Evolutionary conservation across 2,329 filamentous ascomycete species (phyloP), one percentile per base, ranked within the genome.

Genomic region (Ophiostoma pallidulum): DNA sequence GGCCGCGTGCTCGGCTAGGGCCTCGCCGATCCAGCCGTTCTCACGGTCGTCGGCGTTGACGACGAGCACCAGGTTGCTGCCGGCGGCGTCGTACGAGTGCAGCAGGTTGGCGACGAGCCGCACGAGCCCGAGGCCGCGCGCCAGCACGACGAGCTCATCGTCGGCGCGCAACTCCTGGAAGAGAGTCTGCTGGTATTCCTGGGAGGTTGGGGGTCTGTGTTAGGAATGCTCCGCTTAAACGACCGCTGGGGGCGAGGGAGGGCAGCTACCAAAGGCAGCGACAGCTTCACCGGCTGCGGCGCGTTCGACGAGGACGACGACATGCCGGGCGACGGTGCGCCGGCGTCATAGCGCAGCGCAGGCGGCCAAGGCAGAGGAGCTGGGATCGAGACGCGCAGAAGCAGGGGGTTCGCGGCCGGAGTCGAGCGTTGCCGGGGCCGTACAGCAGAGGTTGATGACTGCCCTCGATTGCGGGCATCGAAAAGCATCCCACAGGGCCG

Each of bases 1-100:
- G 53, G 88, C 89, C 61, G 90, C 90, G 69, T 97, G 90, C 67
- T 98, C 92, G 20, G 92, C 92, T 61, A 98, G 71, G 26, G 89
- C 87, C 69, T 97, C 92, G 56, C 92, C 92, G 51, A 98, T 89
- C 90, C 91, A 97, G 48, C 84, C 82, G 77, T 96, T 96, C 62
- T 98, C 92, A 51, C 86, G 80, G 29, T 96, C 89, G 51, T 92
- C 86, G 31, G 92, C 90, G 9, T 89, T 90, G 36, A 97, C 80
- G 18, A 98, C 69, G 38, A 98, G 72, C 41, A 98, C 82, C 47
- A 98, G 71, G 60, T 94, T 97, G 66, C 92, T 94, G 13, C 92
- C 92, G 4, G 88, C 88, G 1, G 89, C 90, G 74, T 98, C 92
- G 67, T 96, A 96, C 18, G 90, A 90, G 66, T 98, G 92, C 24